Base-by-base conservation (phyloP, 2,329 filamentous ascomycete species). In the Phialocephala sp. region DNA sequence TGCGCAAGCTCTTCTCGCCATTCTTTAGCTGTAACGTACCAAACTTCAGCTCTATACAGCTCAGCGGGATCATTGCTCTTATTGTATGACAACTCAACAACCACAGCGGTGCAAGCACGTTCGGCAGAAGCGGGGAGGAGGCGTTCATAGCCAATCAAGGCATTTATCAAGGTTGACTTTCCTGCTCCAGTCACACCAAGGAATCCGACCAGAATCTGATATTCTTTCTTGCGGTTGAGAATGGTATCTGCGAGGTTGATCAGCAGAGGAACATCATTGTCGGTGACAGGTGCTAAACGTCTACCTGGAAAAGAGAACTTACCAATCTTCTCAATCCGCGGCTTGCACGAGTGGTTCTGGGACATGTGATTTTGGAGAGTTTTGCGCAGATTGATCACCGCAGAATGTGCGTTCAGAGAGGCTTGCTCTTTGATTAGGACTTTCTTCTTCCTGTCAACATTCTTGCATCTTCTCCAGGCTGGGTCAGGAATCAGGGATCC, bases 131-230 rank as follows among this genome's bases (percentile, higher is more conserved):
- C 52, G 1, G 70, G 72, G 0, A 71, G 41, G 1, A 72, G 45
- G 12, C 67, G 39, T 27, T 58, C 22, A 14, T 59, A 35, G 1
- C 43, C 61, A 6, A 72, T 56, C 8, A 90, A 77, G 1, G 88
- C 85, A 71, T 90, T 86, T 3, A 90, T 79, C 8, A 90, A 75
- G 0, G 87, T 89, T 0, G 86, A 88, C 73, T 90, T 90, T 8
- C 88, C 88, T 15, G 86, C 86, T 52, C 85, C 85, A 60, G 84
- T 86, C 54, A 80, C 81, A 18, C 87, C 87, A 79, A 89, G 85
- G 32, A 89, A 76, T 4, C 69, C 71, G 36, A 72, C 59, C 0
- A 54, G 14, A 4, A 73, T 36, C 39, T 55, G 41, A 37, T 27
- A 67, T 6, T 66, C 36, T 39, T 66, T 63, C 27, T 68, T 66